These are phyloP conservation scores for Lanzia echinophila DNA, from an alignment of 2,329 filamentous ascomycete species.

Conservation along the genomic window DNA sequence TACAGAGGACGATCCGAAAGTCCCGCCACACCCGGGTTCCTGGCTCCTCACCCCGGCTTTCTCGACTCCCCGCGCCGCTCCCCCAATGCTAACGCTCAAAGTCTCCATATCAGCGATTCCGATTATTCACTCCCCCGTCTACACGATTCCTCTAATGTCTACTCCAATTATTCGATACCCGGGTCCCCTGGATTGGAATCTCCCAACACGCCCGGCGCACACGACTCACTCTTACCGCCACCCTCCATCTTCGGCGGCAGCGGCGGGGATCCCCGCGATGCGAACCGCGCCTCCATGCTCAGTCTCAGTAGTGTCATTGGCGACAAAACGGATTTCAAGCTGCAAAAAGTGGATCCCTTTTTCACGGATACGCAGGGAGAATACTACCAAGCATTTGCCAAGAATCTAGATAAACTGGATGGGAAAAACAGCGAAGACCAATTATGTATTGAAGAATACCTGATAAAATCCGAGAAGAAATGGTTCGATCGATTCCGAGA, in stretches of 20 bases:
- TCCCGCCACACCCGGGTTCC: conserved; percentile 1
- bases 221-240: conserved; percentile 13
- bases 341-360: conserved; percentile 61
- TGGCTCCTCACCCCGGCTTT: conserved; percentile 2
- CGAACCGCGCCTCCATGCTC: conserved; percentile 35
- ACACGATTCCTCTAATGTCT: conserved; percentile 1
- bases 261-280: too few relatives aligned
- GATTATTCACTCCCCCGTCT: conserved; percentile 7
- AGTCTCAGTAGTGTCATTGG: conserved; percentile 45
- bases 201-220: conserved; percentile 1
- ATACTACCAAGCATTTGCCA: conserved; percentile 52
- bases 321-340: conserved; percentile 53
- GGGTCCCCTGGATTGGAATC: conserved; percentile 5
- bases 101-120: conserved; percentile 8
- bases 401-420: conserved; percentile 46
- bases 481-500: conserved; percentile 54
- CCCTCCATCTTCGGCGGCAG: conserved; percentile 3
- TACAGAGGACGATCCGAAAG: conserved; percentile 2
- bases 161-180: conserved; percentile 7
- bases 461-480: conserved; percentile 59
- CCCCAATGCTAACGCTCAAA: neutral
- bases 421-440: conserved; percentile 50
- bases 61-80: conserved; percentile 3
- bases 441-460: conserved; percentile 58
- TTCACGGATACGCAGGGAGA: conserved; percentile 59